Evolutionary conservation across 441 rosid species (phyloP).

Genomic region (Euphorbia corollata): DNA sequence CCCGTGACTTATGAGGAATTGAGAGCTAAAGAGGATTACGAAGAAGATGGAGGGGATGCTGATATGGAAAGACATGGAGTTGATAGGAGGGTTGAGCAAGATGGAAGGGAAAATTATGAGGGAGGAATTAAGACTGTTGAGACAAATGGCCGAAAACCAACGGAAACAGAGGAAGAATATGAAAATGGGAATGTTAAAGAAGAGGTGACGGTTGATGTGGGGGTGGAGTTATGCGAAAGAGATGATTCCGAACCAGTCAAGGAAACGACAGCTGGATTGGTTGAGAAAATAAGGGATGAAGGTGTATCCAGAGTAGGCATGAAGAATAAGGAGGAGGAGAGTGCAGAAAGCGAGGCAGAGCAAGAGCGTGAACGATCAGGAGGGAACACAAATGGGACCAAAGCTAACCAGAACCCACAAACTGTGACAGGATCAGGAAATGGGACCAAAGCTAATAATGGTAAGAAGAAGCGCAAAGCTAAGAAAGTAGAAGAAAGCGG

Average conservation of each 20-base stretch:
- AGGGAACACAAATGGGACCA: not conserved
- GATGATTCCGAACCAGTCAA: slow-evolving; percentile 22
- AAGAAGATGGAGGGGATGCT: slow-evolving; percentile 16
- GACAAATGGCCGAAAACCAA: slow-evolving; percentile 10
- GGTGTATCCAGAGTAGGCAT: slow-evolving; percentile 24
- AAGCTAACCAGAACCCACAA: slow-evolving; percentile 3
- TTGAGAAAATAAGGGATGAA: slow-evolving; percentile 42
- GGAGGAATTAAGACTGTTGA: slow-evolving; percentile 14
- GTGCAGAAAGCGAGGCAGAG: slow-evolving; percentile 18
- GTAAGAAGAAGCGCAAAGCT: slow-evolving; percentile 9
- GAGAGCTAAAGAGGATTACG: slow-evolving; percentile 9
- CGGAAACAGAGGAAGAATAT: slow-evolving; percentile 29
- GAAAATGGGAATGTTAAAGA: slow-evolving; percentile 9
- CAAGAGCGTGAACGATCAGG: too few species aligned
- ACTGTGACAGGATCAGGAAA: slow-evolving; percentile 7
- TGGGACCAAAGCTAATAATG: not conserved
- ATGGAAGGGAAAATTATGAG: slow-evolving; percentile 12
- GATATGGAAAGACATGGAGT: slow-evolving; percentile 19
- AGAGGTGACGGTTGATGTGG: slow-evolving; percentile 25
- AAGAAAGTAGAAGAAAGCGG: slow-evolving; percentile 26
- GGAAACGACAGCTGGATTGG: slow-evolving; percentile 38
- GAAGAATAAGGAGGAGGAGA: slow-evolving; percentile 19
- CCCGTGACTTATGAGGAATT: slow-evolving; percentile 16
- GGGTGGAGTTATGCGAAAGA: slow-evolving; percentile 21
- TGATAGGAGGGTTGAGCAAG: slow-evolving; percentile 22